Conservation (phyloP, 1,284 basidiomycete species). For the Tranzscheliella williamsii region DNA sequence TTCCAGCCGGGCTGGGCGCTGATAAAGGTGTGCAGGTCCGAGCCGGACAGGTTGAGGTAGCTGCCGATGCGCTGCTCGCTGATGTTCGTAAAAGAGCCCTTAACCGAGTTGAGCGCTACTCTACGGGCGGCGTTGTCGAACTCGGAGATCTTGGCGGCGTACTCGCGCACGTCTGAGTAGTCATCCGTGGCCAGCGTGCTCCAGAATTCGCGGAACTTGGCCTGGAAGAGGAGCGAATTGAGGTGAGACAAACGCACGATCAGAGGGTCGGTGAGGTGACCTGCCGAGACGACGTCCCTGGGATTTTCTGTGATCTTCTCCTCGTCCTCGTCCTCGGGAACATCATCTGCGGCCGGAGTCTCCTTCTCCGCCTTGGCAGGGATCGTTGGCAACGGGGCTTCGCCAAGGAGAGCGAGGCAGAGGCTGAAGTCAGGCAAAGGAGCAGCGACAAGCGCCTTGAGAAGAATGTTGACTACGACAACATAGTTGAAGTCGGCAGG, state of each 20-base stretch:
- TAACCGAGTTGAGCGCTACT: conserved; percentile 76
- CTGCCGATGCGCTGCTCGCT: conserved; percentile 70
- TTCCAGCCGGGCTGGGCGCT: conserved; percentile 74
- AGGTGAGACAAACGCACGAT: conserved; percentile 76
- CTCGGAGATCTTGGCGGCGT: conserved; percentile 76
- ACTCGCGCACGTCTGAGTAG: conserved; percentile 76
- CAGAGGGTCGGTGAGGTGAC: conserved; percentile 63
- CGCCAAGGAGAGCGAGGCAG: conserved; percentile 84
- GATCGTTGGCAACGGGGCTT: conserved; percentile 59
- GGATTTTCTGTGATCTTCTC: conserved; percentile 23
- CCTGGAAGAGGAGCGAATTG: conserved; percentile 78
- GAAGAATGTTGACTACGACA: conserved; percentile 88
- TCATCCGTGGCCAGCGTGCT: conserved; percentile 63
- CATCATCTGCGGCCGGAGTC: conserved; percentile 15
- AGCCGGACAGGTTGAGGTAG: conserved; percentile 75
- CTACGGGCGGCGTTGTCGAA: conserved; percentile 79
- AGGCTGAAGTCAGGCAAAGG: conserved; percentile 84
- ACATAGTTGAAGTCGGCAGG: conserved; percentile 88
- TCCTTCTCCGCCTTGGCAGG: conserved; percentile 39
- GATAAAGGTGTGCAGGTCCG: conserved; percentile 71
- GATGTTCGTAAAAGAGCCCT: conserved; percentile 77
- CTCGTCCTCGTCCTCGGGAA: conserved; percentile 26
- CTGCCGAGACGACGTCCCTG: conserved; percentile 62
- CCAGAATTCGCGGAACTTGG: conserved; percentile 91
- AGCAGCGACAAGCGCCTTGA: conserved; percentile 85